phyloP scores from a whole-genome alignment of 129 eudicot genomes.

The Pseudognaphalium luteoalbum region DNA sequence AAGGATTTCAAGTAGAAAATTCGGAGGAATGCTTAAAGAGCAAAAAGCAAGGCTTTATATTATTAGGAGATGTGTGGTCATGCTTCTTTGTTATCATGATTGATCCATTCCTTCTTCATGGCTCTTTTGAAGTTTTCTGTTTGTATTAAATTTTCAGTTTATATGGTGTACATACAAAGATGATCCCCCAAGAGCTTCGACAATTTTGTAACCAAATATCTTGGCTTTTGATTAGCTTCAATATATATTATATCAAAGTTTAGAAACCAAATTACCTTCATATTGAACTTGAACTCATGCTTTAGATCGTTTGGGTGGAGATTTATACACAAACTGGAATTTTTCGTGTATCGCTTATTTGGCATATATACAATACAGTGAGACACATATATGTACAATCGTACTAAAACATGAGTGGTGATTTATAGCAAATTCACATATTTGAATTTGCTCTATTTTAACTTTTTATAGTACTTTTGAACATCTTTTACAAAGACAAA shows the following conservation, averaged over 20 bases:
- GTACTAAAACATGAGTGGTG: too few relatives aligned
- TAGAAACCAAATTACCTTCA: neutral
- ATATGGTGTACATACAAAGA: slow-evolving; percentile 25
- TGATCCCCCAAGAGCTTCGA: slow-evolving; percentile 14
- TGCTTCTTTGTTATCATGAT: slow-evolving; percentile 98
- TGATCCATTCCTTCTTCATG: slow-evolving; percentile 32
- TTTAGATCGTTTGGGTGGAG: too few relatives aligned
- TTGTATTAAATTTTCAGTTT: neutral
- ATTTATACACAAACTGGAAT: too few relatives aligned
- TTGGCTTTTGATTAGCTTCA: slow-evolving; percentile 6
- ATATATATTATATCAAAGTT: neutral
- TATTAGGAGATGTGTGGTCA: slow-evolving; percentile 85
- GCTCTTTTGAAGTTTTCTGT: neutral
- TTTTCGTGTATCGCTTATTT: too few relatives aligned
- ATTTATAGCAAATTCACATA: too few relatives aligned
- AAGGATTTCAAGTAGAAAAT: slow-evolving; percentile 69
- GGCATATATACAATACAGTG: too few relatives aligned
- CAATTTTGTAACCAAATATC: slow-evolving; percentile 25
- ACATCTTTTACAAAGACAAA: too few relatives aligned
- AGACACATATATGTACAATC: too few relatives aligned
- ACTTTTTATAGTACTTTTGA: too few relatives aligned
- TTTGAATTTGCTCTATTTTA: too few relatives aligned
- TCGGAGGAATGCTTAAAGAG: slow-evolving; percentile 78
- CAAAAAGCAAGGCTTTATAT: slow-evolving; percentile 92
- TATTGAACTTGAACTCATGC: too few relatives aligned